These are phyloP conservation scores for Dimargaris verticillata DNA, from an alignment of 192 early-diverging fungal species.

Conservation along the genomic window DNA sequence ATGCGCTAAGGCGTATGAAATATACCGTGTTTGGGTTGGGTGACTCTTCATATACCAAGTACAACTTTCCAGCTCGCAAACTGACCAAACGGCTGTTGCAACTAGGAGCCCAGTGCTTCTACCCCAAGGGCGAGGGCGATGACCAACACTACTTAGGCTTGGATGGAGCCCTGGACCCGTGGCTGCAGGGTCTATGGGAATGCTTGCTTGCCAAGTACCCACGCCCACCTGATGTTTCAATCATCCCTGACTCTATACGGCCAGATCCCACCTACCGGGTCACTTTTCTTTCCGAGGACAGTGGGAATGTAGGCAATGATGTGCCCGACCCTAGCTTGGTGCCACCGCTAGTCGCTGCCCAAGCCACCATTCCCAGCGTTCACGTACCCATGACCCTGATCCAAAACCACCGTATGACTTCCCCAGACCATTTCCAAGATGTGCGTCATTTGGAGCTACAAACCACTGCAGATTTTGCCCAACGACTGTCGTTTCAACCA, in stretches of 20 bases:
- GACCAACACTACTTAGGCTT: constrained; percentile 90
- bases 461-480: constrained; percentile 15
- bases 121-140: constrained; percentile 71
- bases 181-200: constrained; percentile 65
- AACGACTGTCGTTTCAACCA: constrained; percentile 22
- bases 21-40: constrained; percentile 90
- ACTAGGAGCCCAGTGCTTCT: constrained; percentile 59
- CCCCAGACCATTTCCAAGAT: constrained; percentile 75
- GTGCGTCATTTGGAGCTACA: constrained; percentile 67
- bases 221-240: constrained; percentile 28
- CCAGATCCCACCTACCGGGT: constrained; percentile 4
- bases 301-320: background rate
- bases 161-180: constrained; percentile 80
- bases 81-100: constrained; percentile 69
- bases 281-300: background rate
- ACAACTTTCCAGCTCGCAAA: constrained; percentile 89
- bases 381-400: constrained; percentile 14
- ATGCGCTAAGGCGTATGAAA: constrained; percentile 42
- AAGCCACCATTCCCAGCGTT: background rate
- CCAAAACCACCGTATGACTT: constrained; percentile 54
- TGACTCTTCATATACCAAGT: constrained; percentile 85
- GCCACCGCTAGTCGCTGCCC: background rate
- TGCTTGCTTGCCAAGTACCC: constrained; percentile 42
- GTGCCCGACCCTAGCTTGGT: no score
- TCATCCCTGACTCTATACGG: constrained; percentile 24